phyloP scores from a whole-genome alignment of 1,284 basidiomycete genomes.

The Filobasidium uniguttulatum region DNA sequence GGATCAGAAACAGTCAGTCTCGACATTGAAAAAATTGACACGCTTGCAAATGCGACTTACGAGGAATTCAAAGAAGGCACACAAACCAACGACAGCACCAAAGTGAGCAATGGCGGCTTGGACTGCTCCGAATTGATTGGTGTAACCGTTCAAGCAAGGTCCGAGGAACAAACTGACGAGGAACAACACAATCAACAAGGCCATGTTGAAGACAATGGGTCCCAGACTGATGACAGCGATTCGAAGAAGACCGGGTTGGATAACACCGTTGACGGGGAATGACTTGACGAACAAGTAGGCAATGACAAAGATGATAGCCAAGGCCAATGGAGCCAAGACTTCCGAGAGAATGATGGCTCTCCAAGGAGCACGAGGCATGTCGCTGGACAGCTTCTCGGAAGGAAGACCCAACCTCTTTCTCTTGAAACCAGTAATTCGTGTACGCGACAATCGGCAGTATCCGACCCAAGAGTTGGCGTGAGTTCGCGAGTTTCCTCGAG shows the following conservation, averaged over 20 bases:
- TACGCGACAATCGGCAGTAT: conserved; percentile 84
- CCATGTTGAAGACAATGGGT: conserved; percentile 91
- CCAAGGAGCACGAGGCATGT: conserved; percentile 81
- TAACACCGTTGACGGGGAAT: conserved; percentile 47
- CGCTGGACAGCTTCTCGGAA: conserved; percentile 83
- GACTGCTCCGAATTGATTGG: conserved; percentile 72
- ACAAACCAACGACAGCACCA: conserved; percentile 62
- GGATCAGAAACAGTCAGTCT: conserved; percentile 16
- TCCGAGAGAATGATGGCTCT: conserved; percentile 75
- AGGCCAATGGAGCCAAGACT: conserved; percentile 65
- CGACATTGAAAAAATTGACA: conserved; percentile 7
- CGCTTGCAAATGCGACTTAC: conserved; percentile 46
- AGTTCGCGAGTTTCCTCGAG: conserved; percentile 84
- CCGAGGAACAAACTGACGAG: conserved; percentile 82
- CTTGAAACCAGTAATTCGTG: conserved; percentile 95
- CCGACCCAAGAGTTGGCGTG: conserved; percentile 97
- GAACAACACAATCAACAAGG: conserved; percentile 72
- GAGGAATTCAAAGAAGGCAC: conserved; percentile 88
- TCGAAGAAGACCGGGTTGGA: conserved; percentile 63
- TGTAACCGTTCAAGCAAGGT: conserved; percentile 62
- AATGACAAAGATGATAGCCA: conserved; percentile 71
- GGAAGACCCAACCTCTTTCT: conserved; percentile 87
- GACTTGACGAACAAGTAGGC: conserved; percentile 60
- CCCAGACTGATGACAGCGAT: conserved; percentile 87
- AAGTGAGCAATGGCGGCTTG: conserved; percentile 79